A percentile compares a stretch with the other conserved stretches of the same genome.
These are phyloP conservation scores for Nakazawaea wickerhamii DNA, from an alignment of 805 yeast genomes.

Conservation along the genomic window DNA sequence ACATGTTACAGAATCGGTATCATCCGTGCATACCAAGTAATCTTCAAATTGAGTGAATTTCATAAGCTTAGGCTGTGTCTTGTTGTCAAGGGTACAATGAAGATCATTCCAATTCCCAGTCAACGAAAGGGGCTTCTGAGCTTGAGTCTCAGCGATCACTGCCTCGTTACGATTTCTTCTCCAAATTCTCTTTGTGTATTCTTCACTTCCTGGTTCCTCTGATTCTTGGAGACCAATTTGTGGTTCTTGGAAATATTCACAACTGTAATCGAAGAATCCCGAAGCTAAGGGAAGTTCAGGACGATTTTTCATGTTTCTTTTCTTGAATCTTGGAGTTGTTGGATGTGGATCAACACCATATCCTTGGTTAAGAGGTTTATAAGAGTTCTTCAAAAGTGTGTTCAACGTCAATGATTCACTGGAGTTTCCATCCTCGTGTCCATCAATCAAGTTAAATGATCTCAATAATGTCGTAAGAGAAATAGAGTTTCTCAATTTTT, in stretches of 20 bases:
- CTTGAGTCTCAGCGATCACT: conserved; percentile 84
- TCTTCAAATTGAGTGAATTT: conserved; percentile 89
- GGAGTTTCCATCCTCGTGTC: conserved; percentile 18
- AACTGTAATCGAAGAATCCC: conserved; percentile 65
- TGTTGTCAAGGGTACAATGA: conserved; percentile 55
- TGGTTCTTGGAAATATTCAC: conserved; percentile 95
- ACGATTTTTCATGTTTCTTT: conserved; percentile 22
- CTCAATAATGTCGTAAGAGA: conserved; percentile 19
- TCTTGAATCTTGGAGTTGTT: conserved; percentile 47
- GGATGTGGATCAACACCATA: conserved; percentile 48
- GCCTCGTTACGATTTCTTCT: conserved; percentile 83
- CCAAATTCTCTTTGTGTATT: conserved; percentile 80
- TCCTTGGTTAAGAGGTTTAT: conserved; percentile 10
- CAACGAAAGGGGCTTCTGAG: conserved; percentile 77
- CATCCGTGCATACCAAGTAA: conserved; percentile 73
- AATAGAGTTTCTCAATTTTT: conserved; percentile 18
- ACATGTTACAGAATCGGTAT: conserved; percentile 73
- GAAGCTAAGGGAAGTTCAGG: conserved; percentile 53
- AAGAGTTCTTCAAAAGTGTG: conserved; percentile 1
- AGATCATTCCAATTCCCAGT: conserved; percentile 81
- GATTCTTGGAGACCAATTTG: conserved; percentile 80
- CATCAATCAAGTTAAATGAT: conserved; percentile 19
- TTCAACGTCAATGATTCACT: conserved; percentile 19
- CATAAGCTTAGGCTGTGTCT: conserved; percentile 73
- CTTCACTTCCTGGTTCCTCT: conserved; percentile 90